Percentiles rank a stretch among this genome's conserved stretches.
These are phyloP conservation scores for Boletellus ananiceps DNA, from an alignment of 768 basidiomycete genomes.

Conservation along the genomic window DNA sequence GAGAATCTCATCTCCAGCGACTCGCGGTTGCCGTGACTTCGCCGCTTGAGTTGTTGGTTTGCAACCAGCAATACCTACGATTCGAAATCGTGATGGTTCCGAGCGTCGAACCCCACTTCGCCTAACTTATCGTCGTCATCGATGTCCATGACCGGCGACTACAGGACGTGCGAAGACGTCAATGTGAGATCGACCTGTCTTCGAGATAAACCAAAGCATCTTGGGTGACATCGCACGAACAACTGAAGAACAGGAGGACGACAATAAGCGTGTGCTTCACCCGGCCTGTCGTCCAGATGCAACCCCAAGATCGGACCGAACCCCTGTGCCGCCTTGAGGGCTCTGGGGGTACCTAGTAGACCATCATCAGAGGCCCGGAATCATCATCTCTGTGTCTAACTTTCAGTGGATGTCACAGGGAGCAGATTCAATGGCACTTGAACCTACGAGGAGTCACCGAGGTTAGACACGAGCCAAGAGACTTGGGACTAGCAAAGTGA, in stretches of 20 bases:
- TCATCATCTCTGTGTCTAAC: conserved; percentile 57
- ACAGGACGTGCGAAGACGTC: too few relatives aligned
- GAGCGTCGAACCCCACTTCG: conserved; percentile 35
- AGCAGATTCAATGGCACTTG: conserved; percentile 39
- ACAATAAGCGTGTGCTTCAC: too few relatives aligned
- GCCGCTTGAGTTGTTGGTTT: conserved; percentile 52
- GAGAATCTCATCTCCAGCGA: too few relatives aligned
- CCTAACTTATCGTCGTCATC: conserved; percentile 58
- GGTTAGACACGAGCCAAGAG: conserved; percentile 46
- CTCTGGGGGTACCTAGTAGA: conserved; percentile 48
- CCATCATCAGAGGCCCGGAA: conserved; percentile 57
- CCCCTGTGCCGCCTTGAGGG: too few relatives aligned
- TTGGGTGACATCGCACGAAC: too few relatives aligned
- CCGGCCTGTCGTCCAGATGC: too few relatives aligned
- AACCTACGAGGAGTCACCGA: conserved; percentile 53
- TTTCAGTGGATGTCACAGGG: background rate
- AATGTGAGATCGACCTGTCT: too few relatives aligned
- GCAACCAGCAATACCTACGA: conserved; percentile 62
- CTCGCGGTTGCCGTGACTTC: conserved; percentile 45
- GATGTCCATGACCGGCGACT: conserved; percentile 53
- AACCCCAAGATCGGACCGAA: too few relatives aligned
- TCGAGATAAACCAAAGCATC: too few relatives aligned
- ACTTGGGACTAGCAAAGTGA: conserved; percentile 40
- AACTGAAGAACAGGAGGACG: too few relatives aligned
- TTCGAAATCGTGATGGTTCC: too few relatives aligned